Conservation (phyloP, 2,329 filamentous ascomycete genomes). For the Colletotrichum caudatum region DNA sequence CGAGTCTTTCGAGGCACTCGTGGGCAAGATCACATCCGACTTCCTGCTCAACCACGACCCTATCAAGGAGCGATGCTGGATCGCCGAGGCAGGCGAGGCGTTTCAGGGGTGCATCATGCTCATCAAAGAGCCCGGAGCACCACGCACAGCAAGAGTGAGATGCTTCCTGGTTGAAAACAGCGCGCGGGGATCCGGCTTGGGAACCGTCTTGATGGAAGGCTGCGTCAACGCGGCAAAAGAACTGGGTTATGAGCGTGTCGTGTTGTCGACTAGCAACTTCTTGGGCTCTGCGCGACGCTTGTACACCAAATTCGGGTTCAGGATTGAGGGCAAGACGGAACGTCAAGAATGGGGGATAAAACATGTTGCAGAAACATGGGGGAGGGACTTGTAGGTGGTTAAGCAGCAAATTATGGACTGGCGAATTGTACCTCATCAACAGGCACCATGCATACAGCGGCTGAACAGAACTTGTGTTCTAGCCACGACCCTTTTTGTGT, state of each 20-base stretch:
- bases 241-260: conserved; percentile 40
- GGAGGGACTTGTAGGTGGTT: conserved; percentile 17
- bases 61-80: conserved; percentile 46
- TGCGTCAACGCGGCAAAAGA: conserved; percentile 44
- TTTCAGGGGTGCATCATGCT: conserved; percentile 48
- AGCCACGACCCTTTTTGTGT: too few relatives aligned
- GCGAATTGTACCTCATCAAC: too few relatives aligned
- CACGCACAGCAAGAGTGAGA: conserved; percentile 44
- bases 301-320: conserved; percentile 44
- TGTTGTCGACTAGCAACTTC: conserved; percentile 43
- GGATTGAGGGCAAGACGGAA: conserved; percentile 9
- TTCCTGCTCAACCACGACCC: conserved; percentile 46
- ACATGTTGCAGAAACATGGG: conserved; percentile 34
- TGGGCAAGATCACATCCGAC: conserved; percentile 45
- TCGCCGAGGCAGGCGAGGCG: conserved; percentile 44
- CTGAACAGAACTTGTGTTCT: too few relatives aligned
- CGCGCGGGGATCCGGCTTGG: conserved; percentile 43
- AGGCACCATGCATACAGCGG: too few relatives aligned
- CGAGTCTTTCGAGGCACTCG: conserved; percentile 43
- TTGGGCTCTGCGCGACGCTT: conserved; percentile 42
- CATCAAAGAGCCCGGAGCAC: conserved; percentile 37
- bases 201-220: conserved; percentile 37
- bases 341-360: conserved; percentile 2
- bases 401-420: background rate
- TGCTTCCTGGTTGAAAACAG: conserved; percentile 45